These are phyloP conservation scores for Phytophthora litchii DNA, from an alignment of 352 stramenopile species.

Conservation along the genomic window DNA sequence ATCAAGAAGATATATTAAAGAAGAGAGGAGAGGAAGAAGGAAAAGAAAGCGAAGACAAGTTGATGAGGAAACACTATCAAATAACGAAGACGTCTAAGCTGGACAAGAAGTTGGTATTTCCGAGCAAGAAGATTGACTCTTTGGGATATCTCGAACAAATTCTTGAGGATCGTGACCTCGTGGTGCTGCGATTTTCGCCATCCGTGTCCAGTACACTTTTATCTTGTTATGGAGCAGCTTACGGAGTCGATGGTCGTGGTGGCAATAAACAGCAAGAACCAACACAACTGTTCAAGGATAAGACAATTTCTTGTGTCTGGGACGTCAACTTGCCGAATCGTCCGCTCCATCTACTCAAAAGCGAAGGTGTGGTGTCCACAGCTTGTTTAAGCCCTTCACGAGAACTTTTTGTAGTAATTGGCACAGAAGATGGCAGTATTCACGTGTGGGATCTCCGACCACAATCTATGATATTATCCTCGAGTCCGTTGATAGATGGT, in stretches of 20 bases:
- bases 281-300: constrained; percentile 29
- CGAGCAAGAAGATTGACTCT: constrained; percentile 20
- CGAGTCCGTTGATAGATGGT: constrained; percentile 23
- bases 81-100: constrained; percentile 45
- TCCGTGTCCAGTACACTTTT: constrained; percentile 56
- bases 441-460: constrained; percentile 72
- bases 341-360: constrained; percentile 50
- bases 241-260: background rate
- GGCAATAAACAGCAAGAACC: constrained; percentile 12
- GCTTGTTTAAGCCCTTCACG: constrained; percentile 50
- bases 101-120: constrained; percentile 38
- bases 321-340: constrained; percentile 61
- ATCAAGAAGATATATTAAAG: constrained; percentile 14
- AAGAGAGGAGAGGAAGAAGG: constrained; percentile 23
- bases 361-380: constrained; percentile 49
- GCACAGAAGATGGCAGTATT: constrained; percentile 66
- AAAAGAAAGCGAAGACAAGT: constrained; percentile 13
- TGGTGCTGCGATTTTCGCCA: constrained; percentile 53
- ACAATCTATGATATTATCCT: constrained; percentile 26
- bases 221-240: constrained; percentile 41
- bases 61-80: constrained; percentile 26
- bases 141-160: constrained; percentile 31
- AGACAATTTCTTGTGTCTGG: constrained; percentile 69
- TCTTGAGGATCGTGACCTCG: constrained; percentile 39
- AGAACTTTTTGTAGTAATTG: constrained; percentile 59